Evolutionary conservation across 805 yeast genomes (phyloP).

Genomic region (Groenewaldozyma salmanticensis): DNA sequence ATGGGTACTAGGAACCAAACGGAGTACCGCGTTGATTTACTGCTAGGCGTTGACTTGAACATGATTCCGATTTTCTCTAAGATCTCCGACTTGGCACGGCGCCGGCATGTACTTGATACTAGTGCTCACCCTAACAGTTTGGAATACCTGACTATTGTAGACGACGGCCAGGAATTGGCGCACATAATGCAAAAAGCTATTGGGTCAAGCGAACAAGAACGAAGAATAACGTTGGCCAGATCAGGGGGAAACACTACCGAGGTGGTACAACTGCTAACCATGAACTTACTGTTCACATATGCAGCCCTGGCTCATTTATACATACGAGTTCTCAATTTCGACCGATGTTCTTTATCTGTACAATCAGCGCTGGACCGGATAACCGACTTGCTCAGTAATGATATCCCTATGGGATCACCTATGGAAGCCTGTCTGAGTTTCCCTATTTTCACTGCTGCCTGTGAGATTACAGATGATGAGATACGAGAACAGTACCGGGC

Average conservation of each 20-base stretch:
- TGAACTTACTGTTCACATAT: conserved; percentile 42
- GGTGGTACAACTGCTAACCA: conserved; percentile 30
- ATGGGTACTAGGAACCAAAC: background rate
- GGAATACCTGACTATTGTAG: conserved; percentile 17
- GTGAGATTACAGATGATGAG: conserved; percentile 38
- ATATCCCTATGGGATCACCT: conserved; percentile 38
- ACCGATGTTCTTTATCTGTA: conserved; percentile 36
- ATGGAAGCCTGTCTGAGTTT: conserved; percentile 49
- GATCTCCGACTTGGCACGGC: conserved; percentile 34
- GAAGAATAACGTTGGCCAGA: background rate
- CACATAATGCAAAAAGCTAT: conserved; percentile 17
- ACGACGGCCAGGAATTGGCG: conserved; percentile 35
- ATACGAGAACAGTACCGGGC: conserved; percentile 30
- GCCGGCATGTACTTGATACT: conserved; percentile 14
- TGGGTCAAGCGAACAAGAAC: background rate
- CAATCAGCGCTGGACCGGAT: conserved; percentile 39
- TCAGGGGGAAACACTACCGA: conserved; percentile 19
- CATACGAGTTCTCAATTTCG: conserved; percentile 43
- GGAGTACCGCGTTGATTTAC: conserved; percentile 8
- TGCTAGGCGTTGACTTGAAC: conserved; percentile 52
- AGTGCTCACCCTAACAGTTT: conserved; percentile 1
- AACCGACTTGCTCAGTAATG: conserved; percentile 28
- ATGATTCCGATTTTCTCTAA: conserved; percentile 50
- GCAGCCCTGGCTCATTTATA: conserved; percentile 49
- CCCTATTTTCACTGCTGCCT: conserved; percentile 48